Percentiles rank a stretch among this genome's conserved stretches.
phyloP scores from a whole-genome alignment of 495 filamentous ascomycete genomes.

The Cenococcum geophilum region DNA sequence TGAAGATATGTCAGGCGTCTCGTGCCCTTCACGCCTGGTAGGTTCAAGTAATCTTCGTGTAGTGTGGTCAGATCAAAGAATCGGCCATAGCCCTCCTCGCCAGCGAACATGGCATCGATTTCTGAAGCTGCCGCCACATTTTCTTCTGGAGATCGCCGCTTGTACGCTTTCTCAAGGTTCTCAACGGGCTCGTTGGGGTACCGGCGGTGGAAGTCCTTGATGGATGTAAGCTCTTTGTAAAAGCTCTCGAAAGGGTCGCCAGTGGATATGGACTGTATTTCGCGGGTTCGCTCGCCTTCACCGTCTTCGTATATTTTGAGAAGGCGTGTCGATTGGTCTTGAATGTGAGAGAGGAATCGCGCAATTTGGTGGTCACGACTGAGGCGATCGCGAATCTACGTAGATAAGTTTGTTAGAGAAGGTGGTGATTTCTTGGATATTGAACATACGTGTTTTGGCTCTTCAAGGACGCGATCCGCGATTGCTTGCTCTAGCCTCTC shows the following conservation, averaged over 20 bases:
- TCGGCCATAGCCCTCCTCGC: conserved; percentile 85
- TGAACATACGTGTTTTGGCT: conserved; percentile 73
- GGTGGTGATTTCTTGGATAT: neutral
- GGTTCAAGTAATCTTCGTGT: conserved; percentile 85
- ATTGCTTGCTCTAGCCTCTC: conserved; percentile 92
- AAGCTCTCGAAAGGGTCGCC: conserved; percentile 91
- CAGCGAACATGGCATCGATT: conserved; percentile 88
- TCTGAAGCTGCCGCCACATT: conserved; percentile 42
- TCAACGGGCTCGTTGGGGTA: conserved; percentile 95
- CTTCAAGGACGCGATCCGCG: conserved; percentile 77
- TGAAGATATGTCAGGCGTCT: conserved; percentile 83
- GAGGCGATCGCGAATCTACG: conserved; percentile 74
- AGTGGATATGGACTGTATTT: conserved; percentile 75
- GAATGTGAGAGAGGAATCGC: conserved; percentile 78
- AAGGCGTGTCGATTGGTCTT: conserved; percentile 73
- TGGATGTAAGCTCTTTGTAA: conserved; percentile 71
- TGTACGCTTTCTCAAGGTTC: conserved; percentile 89
- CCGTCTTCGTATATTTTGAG: conserved; percentile 80
- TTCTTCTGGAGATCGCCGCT: conserved; percentile 65
- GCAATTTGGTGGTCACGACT: conserved; percentile 85
- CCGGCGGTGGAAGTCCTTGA: conserved; percentile 79
- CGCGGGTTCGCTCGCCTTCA: conserved; percentile 61
- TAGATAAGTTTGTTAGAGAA: conserved; percentile 33
- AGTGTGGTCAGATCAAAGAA: conserved; percentile 78
- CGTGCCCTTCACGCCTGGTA: conserved; percentile 55